phyloP scores from a whole-genome alignment of 192 early-diverging fungal genomes.

The Gamsiella multidivaricata region DNA sequence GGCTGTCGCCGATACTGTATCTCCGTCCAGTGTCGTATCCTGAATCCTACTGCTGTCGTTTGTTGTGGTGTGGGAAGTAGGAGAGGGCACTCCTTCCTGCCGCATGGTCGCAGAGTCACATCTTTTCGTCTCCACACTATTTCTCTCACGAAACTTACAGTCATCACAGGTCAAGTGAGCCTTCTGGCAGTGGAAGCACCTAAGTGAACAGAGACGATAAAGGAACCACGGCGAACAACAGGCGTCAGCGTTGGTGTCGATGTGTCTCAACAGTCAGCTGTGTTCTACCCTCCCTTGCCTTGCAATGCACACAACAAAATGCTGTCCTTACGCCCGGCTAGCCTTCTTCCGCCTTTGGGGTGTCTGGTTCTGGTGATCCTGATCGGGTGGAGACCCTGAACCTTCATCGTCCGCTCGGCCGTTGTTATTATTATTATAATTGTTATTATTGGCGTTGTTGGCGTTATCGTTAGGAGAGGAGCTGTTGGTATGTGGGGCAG shows the following conservation, averaged over 20 bases:
- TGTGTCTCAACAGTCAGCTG: too few relatives aligned
- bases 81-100: too few relatives aligned
- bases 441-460: not conserved
- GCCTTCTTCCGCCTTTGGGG: conserved; percentile 65
- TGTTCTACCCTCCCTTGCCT: too few relatives aligned
- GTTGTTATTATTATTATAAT: conserved; percentile 8
- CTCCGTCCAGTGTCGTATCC: too few relatives aligned
- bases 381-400: conserved; percentile 43
- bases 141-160: conserved; percentile 58
- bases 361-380: conserved; percentile 28
- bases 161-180: conserved; percentile 82
- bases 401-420: conserved; percentile 20
- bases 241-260: not conserved
- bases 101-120: conserved; percentile 23
- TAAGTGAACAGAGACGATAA: conserved; percentile 11
- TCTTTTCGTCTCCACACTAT: conserved; percentile 8
- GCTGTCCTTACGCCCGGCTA: conserved; percentile 57
- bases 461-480: not conserved
- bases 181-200: conserved; percentile 80
- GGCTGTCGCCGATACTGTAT: too few relatives aligned
- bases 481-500: not conserved
- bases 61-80: too few relatives aligned
- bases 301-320: not conserved
- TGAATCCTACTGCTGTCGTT: too few relatives aligned
- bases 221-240: not conserved